Percentiles rank a stretch among this genome's conserved stretches.
These are phyloP conservation scores for Penicillium fimorum DNA, from an alignment of 495 filamentous ascomycete species.

Conservation along the genomic window DNA sequence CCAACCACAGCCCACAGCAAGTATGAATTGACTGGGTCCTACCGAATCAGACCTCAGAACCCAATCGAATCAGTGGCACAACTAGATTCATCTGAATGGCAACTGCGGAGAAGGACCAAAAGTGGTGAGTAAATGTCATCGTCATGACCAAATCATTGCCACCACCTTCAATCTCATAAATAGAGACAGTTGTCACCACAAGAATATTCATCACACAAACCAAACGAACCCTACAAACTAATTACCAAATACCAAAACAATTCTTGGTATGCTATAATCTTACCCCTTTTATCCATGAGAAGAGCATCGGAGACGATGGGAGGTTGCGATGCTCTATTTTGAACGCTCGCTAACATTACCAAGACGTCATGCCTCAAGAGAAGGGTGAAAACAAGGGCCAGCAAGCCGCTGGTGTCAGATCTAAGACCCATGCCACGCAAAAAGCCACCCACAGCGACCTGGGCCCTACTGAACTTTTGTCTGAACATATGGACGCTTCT, in stretches of 20 bases:
- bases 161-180: constrained; percentile 24
- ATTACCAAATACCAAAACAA: background rate
- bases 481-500: constrained; percentile 27
- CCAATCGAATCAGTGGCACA: constrained; percentile 18
- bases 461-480: constrained; percentile 30
- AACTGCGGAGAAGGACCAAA: constrained; percentile 20
- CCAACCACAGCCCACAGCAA: background rate
- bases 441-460: constrained; percentile 15
- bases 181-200: background rate
- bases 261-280: background rate
- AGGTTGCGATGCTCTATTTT: background rate
- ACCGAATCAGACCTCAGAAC: constrained; percentile 12
- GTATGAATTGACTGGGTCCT: constrained; percentile 11
- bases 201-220: background rate
- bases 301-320: background rate
- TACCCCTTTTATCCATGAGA: background rate
- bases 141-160: constrained; percentile 30
- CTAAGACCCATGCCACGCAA: background rate
- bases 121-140: constrained; percentile 24
- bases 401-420: background rate
- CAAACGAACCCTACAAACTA: background rate
- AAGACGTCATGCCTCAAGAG: background rate
- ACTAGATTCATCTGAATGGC: constrained; percentile 12
- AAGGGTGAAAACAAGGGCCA: background rate
- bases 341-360: background rate